A percentile compares a stretch with the other conserved stretches of the same genome.
phyloP scores from a whole-genome alignment of 306 rosid species.

The Erythrophleum fordii region DNA sequence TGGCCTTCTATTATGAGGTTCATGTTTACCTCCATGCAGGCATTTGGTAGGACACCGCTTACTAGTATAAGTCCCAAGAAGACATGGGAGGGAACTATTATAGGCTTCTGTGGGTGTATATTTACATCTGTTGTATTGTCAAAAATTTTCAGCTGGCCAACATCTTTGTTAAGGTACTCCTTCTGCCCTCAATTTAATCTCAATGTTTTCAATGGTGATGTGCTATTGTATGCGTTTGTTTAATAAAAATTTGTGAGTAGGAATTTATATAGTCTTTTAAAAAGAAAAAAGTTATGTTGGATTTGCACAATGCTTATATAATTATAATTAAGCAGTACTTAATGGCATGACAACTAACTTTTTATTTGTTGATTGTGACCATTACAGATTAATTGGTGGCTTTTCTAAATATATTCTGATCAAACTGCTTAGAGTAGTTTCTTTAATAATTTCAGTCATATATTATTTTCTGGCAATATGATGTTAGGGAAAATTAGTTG shows the following conservation, averaged over 20 bases:
- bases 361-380: background rate
- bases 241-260: slow-evolving; percentile 3
- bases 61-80: slow-evolving; percentile 92
- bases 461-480: background rate
- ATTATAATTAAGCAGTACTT: background rate
- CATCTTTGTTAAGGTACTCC: slow-evolving; percentile 70
- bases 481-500: background rate
- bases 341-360: slow-evolving; percentile 12
- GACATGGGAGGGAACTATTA: slow-evolving; percentile 98
- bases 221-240: slow-evolving; percentile 1
- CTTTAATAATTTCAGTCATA: background rate
- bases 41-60: slow-evolving; percentile 91
- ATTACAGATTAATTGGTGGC: background rate
- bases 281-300: background rate
- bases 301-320: background rate
- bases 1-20: slow-evolving; percentile 26
- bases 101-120: slow-evolving; percentile 91
- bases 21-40: slow-evolving; percentile 58
- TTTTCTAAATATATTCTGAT: background rate
- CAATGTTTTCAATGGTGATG: slow-evolving; percentile 6
- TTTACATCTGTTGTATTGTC: slow-evolving; percentile 74
- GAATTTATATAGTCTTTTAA: background rate
- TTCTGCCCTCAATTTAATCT: slow-evolving; percentile 37
- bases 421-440: background rate
- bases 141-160: slow-evolving; percentile 82